These are phyloP conservation scores for Amauroascus niger DNA, from an alignment of 2,329 filamentous ascomycete genomes.

Conservation along the genomic window DNA sequence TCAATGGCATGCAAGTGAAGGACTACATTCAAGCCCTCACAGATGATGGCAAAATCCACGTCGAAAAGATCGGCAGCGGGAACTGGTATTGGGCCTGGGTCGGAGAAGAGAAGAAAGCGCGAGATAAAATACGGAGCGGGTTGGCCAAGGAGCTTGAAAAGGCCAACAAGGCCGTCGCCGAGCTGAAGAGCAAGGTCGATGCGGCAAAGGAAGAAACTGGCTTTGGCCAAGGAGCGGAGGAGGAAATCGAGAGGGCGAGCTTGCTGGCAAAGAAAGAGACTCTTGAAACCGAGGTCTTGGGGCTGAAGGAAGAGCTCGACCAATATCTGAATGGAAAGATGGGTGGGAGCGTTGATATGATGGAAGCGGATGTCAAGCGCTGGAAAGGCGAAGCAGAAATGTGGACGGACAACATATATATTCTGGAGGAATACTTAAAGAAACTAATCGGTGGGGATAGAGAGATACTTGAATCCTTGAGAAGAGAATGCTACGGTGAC, in stretches of 20 bases:
- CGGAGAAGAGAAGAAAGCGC: conserved; percentile 43
- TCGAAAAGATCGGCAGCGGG: conserved; percentile 60
- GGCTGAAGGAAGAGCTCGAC: conserved; percentile 22
- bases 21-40: conserved; percentile 54
- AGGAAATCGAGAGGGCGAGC: conserved; percentile 13
- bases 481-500: conserved; percentile 42
- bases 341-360: conserved; percentile 23
- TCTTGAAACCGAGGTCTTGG: conserved; percentile 9
- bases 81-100: conserved; percentile 65
- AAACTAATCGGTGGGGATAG: conserved; percentile 36
- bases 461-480: conserved; percentile 36
- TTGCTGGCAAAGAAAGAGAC: conserved; percentile 11
- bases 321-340: conserved; percentile 18
- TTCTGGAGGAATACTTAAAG: conserved; percentile 34
- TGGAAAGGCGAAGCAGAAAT: conserved; percentile 27
- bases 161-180: conserved; percentile 16
- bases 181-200: conserved; percentile 18
- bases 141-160: conserved; percentile 30
- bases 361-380: conserved; percentile 27
- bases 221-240: conserved; percentile 9
- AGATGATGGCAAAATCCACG: conserved; percentile 52
- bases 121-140: conserved; percentile 25
- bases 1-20: conserved; percentile 58
- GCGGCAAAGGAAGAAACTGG: conserved; percentile 17
- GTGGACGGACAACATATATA: conserved; percentile 40